A percentile compares a stretch with the other conserved stretches of the same genome.
Evolutionary conservation across 2,329 filamentous ascomycete species (phyloP).

Genomic region (Penicillium polonicum): DNA sequence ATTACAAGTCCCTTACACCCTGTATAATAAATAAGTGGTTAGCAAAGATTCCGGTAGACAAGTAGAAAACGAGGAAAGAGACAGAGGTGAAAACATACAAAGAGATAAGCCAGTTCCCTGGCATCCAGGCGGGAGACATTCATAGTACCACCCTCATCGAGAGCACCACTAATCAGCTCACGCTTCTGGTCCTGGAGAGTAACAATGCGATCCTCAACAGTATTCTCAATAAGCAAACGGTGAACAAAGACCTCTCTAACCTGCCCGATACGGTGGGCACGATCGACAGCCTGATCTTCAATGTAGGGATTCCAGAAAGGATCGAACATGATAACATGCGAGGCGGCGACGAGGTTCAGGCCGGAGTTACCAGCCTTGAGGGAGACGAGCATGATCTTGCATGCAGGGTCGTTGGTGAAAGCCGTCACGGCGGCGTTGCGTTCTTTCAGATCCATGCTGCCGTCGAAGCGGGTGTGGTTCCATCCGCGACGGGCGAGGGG

Average conservation of each 20-base stretch:
- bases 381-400: constrained; percentile 72
- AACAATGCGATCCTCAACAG: constrained; percentile 85
- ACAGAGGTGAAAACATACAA: constrained; percentile 44
- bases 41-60: constrained; percentile 1
- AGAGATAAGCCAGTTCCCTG: constrained; percentile 69
- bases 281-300: constrained; percentile 88
- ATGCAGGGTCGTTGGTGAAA: constrained; percentile 62
- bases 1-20: constrained; percentile 21
- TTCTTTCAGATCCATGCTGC: constrained; percentile 65
- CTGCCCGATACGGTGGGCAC: constrained; percentile 86
- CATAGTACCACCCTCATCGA: constrained; percentile 71
- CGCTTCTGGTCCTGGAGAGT: constrained; percentile 76
- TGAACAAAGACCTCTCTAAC: constrained; percentile 72
- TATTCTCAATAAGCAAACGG: constrained; percentile 71
- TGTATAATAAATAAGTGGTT: constrained; percentile 7
- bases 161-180: constrained; percentile 70
- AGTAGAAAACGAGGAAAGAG: not conserved
- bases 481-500: constrained; percentile 61
- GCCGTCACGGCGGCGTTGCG: constrained; percentile 66
- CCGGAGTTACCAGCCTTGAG: constrained; percentile 81
- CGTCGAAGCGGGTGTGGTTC: constrained; percentile 70
- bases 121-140: constrained; percentile 65
- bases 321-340: constrained; percentile 84
- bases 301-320: constrained; percentile 95
- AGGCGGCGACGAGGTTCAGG: constrained; percentile 79